These are phyloP conservation scores for Pseudoturritis turrita DNA, from an alignment of 345 rosid species.

Conservation along the genomic window DNA sequence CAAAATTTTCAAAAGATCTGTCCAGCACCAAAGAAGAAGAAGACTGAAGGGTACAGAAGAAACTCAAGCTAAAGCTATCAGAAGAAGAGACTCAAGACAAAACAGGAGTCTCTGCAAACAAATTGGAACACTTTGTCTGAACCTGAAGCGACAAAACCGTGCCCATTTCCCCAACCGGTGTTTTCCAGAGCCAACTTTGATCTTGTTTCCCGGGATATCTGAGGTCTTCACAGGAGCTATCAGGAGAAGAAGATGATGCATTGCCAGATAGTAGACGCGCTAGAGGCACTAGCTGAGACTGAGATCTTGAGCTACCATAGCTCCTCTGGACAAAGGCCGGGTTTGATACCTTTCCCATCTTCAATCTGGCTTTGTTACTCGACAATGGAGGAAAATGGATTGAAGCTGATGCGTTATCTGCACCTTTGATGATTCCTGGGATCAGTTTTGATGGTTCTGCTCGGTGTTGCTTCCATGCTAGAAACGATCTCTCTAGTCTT, in stretches of 20 bases:
- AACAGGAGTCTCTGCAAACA: slow-evolving; percentile 22
- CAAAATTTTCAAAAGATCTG: slow-evolving; percentile 8
- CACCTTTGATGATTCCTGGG: slow-evolving; percentile 17
- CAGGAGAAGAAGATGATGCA: slow-evolving; percentile 18
- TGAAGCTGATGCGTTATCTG: slow-evolving; percentile 14
- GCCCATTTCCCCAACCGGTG: slow-evolving; percentile 45
- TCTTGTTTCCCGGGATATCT: slow-evolving; percentile 20
- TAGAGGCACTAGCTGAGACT: slow-evolving; percentile 43
- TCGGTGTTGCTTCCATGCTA: slow-evolving; percentile 46
- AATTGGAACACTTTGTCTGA: slow-evolving; percentile 22
- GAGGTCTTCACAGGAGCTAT: slow-evolving; percentile 2
- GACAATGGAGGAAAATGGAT: slow-evolving; percentile 37
- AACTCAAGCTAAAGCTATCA: slow-evolving; percentile 9
- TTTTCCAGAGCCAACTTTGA: slow-evolving; percentile 30
- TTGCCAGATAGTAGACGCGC: slow-evolving; percentile 32
- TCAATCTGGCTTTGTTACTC: slow-evolving; percentile 36
- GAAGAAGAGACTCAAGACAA: slow-evolving; percentile 19
- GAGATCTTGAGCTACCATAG: slow-evolving; percentile 36
- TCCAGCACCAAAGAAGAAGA: slow-evolving; percentile 2
- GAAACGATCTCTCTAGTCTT: slow-evolving; percentile 43
- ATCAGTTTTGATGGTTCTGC: slow-evolving; percentile 26
- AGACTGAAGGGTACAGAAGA: neutral
- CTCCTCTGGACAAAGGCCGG: slow-evolving; percentile 20
- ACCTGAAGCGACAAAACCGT: slow-evolving; percentile 53
- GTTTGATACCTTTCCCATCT: slow-evolving; percentile 29